Evolutionary conservation across 1,284 basidiomycete species (phyloP).

Genomic region (Tetrapyrgos nigripes): DNA sequence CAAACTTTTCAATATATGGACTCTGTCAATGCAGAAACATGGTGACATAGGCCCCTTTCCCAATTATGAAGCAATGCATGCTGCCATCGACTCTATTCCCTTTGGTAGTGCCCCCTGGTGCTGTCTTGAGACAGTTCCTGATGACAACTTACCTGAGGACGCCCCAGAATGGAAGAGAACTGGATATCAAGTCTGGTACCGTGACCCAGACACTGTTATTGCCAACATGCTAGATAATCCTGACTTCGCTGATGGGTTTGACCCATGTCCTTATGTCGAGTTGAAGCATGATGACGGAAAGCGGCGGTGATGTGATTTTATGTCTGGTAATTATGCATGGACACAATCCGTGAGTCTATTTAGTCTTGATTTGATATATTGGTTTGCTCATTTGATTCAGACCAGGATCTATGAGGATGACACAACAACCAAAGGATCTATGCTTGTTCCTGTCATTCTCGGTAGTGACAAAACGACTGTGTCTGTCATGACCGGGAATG

Average conservation of each 20-base stretch:
- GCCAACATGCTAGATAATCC: constrained; percentile 22
- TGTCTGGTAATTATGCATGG: constrained; percentile 32
- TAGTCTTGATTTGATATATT: neutral
- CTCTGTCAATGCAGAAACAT: neutral
- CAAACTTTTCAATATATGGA: constrained; percentile 17
- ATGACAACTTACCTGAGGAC: constrained; percentile 20
- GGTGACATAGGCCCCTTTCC: constrained; percentile 27
- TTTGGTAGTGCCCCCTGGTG: constrained; percentile 30
- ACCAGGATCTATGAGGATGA: constrained; percentile 18
- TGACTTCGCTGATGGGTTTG: constrained; percentile 11
- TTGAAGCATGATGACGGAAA: constrained; percentile 5
- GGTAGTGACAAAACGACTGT: constrained; percentile 44
- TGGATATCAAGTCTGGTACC: constrained; percentile 26
- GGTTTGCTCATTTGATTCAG: neutral
- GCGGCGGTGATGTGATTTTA: constrained; percentile 30
- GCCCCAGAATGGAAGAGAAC: constrained; percentile 28
- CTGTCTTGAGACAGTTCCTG: constrained; percentile 22
- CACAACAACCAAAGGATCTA: constrained; percentile 26
- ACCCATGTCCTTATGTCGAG: constrained; percentile 23
- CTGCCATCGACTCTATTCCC: constrained; percentile 32
- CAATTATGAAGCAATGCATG: constrained; percentile 25
- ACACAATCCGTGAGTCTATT: constrained; percentile 24
- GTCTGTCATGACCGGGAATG: constrained; percentile 40
- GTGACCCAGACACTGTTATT: constrained; percentile 18
- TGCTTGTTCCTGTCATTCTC: constrained; percentile 38